Evolutionary conservation across 2,329 filamentous ascomycete genomes (phyloP), one percentile per base, ranked within the genome.

Genomic region (Penicillium polonicum): DNA sequence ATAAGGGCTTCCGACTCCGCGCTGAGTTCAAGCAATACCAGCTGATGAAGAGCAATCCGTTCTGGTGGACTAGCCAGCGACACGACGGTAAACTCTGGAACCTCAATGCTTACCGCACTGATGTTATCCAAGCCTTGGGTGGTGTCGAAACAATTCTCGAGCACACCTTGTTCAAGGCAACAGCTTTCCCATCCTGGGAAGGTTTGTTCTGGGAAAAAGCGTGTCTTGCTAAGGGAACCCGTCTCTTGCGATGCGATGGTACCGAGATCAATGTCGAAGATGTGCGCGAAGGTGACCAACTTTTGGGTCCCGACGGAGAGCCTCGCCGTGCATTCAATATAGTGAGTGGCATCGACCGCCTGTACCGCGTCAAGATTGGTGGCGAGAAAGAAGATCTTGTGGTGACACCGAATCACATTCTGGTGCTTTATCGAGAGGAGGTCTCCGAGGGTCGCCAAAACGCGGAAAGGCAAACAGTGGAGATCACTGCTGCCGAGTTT

Each of bases 71-170:
- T 4, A 96, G 90, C 69, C 93, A 97, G 75, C 84, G 94, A 39
- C 95, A 99, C 70, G 94, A 99, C 69, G 94, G 94, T 72, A 97
- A 97, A 71, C 77, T 99, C 5, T 99, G 94, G 94, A 97, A 97
- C 63, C 76, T 99, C 53, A 97, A 97, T 65, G 90, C 91, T 1
- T 97, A 97, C 77, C 83, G 94, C 61, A 97, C 94, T 7, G 94
- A 99, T 78, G 92, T 97, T 10, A 99, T 99, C 58, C 94, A 97
- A 73, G 92, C 93, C 0, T 79, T 97, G 48, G 93, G 93, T 71
- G 92, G 92, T 87, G 94, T 99, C 8, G 94, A 99, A 75, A 97
- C 92, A 0, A 99, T 99, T 69, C 82, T 99, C 5, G 94, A 99
- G 74, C 94, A 99, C 71, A 97, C 93, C 0, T 77, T 97, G 8